Evolutionary conservation across 495 filamentous ascomycete genomes (phyloP), one percentile per base, ranked within the genome.

Genomic region (Trichoderma gamsii): DNA sequence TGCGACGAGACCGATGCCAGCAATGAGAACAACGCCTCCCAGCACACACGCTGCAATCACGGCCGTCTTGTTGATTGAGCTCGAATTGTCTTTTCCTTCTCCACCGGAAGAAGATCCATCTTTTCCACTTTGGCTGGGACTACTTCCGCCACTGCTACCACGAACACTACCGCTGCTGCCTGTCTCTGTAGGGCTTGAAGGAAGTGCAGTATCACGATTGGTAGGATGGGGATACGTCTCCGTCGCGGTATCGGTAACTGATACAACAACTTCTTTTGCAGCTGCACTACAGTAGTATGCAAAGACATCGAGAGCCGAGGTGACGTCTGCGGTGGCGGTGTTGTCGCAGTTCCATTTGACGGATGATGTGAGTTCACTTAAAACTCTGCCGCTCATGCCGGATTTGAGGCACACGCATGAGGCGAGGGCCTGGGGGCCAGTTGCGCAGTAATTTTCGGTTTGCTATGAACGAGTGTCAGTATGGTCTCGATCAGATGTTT

Each of bases 331-430:
- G 5, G 69, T 75, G 3, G 79, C 80, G 18, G 78, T 82, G 21
- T 78, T 77, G 21, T 69, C 73, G 71, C 83, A 85, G 13, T 66
- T 70, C 35, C 72, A 75, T 65, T 78, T 81, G 63, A 80, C 80
- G 13, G 70, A 69, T 3, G 76, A 78, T 16, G 73, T 77, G 29
- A 85, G 74, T 3, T 7, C 61, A 69, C 73, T 80, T 43, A 73
- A 70, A 11, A 83, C 65, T 12, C 70, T 69, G 18, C 56, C 67
- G 23, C 79, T 72, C 76, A 83, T 80, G 32, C 75, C 75, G 16
- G 77, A 77, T 63, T 84, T 82, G 38, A 82, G 64, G 67, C 83
- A 85, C 46, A 73, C 79, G 68, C 83, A 85, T 15, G 79, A 82
- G 2, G 80, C 83, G 15, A 84, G 74, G 1, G 76, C 79, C 66